Evolutionary conservation across 106 monocot species (phyloP), one percentile per base, ranked within the genome.

Genomic region (Triglochin maritima): DNA sequence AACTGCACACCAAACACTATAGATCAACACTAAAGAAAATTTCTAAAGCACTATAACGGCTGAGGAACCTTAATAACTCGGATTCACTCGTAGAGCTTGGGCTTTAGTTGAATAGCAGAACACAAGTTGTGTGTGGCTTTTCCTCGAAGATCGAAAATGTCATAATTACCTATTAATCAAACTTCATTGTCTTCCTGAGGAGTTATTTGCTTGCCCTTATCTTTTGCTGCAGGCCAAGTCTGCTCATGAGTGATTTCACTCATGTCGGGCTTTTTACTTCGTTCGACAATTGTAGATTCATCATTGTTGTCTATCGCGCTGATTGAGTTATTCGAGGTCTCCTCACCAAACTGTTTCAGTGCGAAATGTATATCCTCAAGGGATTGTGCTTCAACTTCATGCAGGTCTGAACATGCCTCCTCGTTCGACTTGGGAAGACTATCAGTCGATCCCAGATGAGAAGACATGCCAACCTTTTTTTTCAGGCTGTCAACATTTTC

Each of bases 301-400:
- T 13, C 63, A 2, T 55, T 55, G n/a, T n/a, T 13, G 12, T 64
- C 63, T 7, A 16, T 44, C n/a, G 7, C 63, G 46, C 16, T 48
- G 48, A 47, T 48, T 48, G n/a, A 9, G 14, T n/a, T 15, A 7
- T 6, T 17, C 47, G 47, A 12, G 8, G 64, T 64, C 17, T 17
- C 15, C 17, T 49, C 48, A 6, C 48, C 47, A 7, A 46, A 15
- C 44, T 67, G 49, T 7, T 67, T 11, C 50, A 50, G 48, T 47
- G 55, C 60, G 50, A 66, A 7, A 17, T 55, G 47, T 49, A 76
- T 62, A 44, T 66, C 64, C 44, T 80, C 66, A 73, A 44, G 50
- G 44, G 45, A 50, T 63, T 9, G 49, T 62, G 63, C 63, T 72
- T 63, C 52, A 15, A 63, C 69, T 43, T 69, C 69, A 48, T 47